These are phyloP conservation scores for Pseudonitzschia multistriata DNA, from an alignment of 108 stramenopile genomes.

Conservation along the genomic window DNA sequence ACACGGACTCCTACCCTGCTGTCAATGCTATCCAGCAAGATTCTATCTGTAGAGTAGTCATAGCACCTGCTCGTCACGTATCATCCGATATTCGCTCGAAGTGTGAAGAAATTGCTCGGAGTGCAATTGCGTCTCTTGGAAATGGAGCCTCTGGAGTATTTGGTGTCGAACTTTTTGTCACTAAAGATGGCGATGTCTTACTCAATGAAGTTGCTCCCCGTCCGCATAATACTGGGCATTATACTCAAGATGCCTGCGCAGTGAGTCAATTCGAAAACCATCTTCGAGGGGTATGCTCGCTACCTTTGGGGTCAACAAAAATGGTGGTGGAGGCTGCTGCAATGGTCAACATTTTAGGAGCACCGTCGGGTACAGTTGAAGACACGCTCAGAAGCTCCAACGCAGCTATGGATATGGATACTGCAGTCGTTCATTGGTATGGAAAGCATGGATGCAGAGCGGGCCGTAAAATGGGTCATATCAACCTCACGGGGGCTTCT, in stretches of 20 bases:
- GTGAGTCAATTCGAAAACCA: constrained; percentile 98
- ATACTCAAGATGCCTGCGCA: constrained; percentile 97
- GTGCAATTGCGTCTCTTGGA: constrained; percentile 80
- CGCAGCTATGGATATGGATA: constrained; percentile 74
- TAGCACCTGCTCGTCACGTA: constrained; percentile 81
- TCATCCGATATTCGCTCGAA: constrained; percentile 48
- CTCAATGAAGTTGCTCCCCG: constrained; percentile 97
- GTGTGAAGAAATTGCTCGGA: constrained; percentile 67
- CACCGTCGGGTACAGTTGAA: constrained; percentile 63
- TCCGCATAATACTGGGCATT: constrained; percentile 99
- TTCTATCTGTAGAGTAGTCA: constrained; percentile 92
- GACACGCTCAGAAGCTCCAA: constrained; percentile 81
- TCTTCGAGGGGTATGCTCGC: constrained; percentile 88
- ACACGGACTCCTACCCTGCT: constrained; percentile 85
- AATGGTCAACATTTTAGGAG: constrained; percentile 90
- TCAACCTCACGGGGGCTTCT: constrained; percentile 90
- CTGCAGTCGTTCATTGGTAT: constrained; percentile 96
- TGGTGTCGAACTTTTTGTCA: constrained; percentile 96
- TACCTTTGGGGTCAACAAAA: constrained; percentile 88
- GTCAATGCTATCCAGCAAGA: constrained; percentile 96
- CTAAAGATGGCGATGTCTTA: constrained; percentile 70
- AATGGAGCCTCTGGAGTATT: constrained; percentile 90
- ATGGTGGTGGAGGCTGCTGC: constrained; percentile 84
- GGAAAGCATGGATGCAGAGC: constrained; percentile 85
- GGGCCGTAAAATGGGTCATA: constrained; percentile 98